Evolutionary conservation across 1,284 basidiomycete genomes (phyloP), one percentile per base, ranked within the genome.

Genomic region (Somion occarium): DNA sequence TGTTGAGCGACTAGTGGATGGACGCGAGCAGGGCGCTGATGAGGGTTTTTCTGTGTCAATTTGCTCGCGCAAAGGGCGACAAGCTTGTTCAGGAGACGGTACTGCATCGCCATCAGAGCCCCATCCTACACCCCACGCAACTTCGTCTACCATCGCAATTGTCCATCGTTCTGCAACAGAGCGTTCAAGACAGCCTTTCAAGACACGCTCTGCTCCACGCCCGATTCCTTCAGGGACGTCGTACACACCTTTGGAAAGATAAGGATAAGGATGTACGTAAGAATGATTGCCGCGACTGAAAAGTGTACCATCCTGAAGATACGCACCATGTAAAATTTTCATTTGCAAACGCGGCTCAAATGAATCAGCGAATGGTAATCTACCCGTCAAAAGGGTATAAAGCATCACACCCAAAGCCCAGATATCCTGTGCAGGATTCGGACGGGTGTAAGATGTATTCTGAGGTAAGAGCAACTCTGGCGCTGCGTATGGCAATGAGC

Each of bases 381-480:
- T 73, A 1, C 91, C 92, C 0, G 84, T 85, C 25, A 97, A 74
- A 2, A 97, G 74, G 3, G 87, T 83, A 61, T 93, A 91, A 0
- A 97, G 79, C 59, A 96, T 79, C 48, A 94, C 85, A 0, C 94
- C 94, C 1, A 96, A 70, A 0, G 94, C 93, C 94, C 94, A 98
- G 27, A 97, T 85, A 59, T 98, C 94, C 64, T 93, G 90, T 0
- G 88, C 81, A n/a, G 86, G 82, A 60, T 81, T 66, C 4, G 78
- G 68, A 53, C 65, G 61, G 11, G 49, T 43, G 61, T 67, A 59
- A 51, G 67, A 57, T 38, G 46, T 56, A 44, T 41, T 69, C 56
- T 53, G 74, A 64, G 23, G 78, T 70, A 42, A 73, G 0, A 90
- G 69, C n/a, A 89, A 73, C 62, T 90, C 87, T 2, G 94, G 94